Conservation (phyloP, 768 basidiomycete genomes). For the Lactarius pseudohatsudake region DNA sequence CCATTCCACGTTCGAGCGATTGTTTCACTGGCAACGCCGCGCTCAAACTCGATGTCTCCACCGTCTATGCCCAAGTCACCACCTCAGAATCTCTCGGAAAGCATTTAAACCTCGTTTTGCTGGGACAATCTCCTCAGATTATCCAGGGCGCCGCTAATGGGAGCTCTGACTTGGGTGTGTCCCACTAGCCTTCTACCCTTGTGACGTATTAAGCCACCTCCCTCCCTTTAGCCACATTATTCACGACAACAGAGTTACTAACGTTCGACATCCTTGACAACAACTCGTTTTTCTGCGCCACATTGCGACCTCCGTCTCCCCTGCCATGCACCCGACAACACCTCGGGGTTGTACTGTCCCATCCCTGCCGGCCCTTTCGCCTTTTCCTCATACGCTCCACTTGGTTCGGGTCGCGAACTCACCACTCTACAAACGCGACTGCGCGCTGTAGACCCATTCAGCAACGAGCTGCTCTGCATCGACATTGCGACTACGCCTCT, state of each 20-base stretch:
- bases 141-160: slow-evolving; percentile 60
- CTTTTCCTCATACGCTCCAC: slow-evolving; percentile 71
- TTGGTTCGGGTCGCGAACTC: slow-evolving; percentile 63
- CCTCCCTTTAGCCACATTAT: slow-evolving; percentile 67
- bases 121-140: slow-evolving; percentile 60
- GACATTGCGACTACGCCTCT: slow-evolving; percentile 78
- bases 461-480: slow-evolving; percentile 79
- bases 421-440: slow-evolving; percentile 84
- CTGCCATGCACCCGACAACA: slow-evolving; percentile 45
- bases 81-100: slow-evolving; percentile 42
- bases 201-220: slow-evolving; percentile 23
- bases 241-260: slow-evolving; percentile 77
- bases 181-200: slow-evolving; percentile 12
- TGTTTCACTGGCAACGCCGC: slow-evolving; percentile 59
- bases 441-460: slow-evolving; percentile 84
- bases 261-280: slow-evolving; percentile 74
- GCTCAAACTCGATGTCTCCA: slow-evolving; percentile 63
- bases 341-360: slow-evolving; percentile 64
- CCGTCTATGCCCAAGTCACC: slow-evolving; percentile 72
- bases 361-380: slow-evolving; percentile 77
- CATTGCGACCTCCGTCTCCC: slow-evolving; percentile 77
- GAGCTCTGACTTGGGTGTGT: slow-evolving; percentile 66
- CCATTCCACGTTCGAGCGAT: slow-evolving; percentile 53
- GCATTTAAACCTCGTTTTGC: slow-evolving; percentile 68
- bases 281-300: slow-evolving; percentile 71